Conservation (phyloP, 169 alveolate genomes). For the Amoebophrya sp. region DNA sequence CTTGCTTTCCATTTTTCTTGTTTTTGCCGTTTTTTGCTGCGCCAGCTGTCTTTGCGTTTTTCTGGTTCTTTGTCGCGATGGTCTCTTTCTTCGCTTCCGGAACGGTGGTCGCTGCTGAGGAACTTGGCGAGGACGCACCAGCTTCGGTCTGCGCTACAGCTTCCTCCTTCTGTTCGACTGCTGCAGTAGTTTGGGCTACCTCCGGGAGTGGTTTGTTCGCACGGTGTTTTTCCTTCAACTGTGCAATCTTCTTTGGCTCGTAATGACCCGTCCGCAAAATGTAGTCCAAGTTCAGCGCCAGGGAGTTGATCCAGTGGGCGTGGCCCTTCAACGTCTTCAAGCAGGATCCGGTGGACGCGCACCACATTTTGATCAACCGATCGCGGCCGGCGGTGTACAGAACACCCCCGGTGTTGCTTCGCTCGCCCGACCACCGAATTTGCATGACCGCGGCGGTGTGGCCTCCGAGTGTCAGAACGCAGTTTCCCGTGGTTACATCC, state of each 20-base stretch:
- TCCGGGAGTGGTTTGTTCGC: constrained; percentile 52
- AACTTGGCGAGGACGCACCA: background rate
- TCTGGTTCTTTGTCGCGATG: background rate
- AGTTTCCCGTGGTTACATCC: constrained; percentile 69
- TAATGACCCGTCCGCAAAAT: constrained; percentile 80
- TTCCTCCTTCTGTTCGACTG: background rate
- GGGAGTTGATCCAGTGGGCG: constrained; percentile 97
- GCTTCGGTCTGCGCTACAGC: background rate
- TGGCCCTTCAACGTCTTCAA: constrained; percentile 75
- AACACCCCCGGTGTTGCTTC: constrained; percentile 29
- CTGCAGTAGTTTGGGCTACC: constrained; percentile 39
- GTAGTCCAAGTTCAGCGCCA: constrained; percentile 81
- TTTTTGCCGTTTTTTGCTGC: background rate
- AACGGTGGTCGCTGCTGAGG: background rate
- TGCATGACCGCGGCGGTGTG: constrained; percentile 86
- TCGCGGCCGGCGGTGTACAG: constrained; percentile 87
- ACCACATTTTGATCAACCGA: constrained; percentile 88
- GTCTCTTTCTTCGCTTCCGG: background rate
- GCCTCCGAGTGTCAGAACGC: constrained; percentile 67
- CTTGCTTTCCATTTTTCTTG: background rate
- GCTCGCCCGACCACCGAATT: constrained; percentile 87
- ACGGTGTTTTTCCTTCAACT: background rate
- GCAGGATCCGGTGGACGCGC: constrained; percentile 57
- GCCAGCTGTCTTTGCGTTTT: background rate
- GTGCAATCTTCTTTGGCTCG: constrained; percentile 48